phyloP scores from a whole-genome alignment of 345 rosid genomes.

The Eucalyptus melliodora region DNA sequence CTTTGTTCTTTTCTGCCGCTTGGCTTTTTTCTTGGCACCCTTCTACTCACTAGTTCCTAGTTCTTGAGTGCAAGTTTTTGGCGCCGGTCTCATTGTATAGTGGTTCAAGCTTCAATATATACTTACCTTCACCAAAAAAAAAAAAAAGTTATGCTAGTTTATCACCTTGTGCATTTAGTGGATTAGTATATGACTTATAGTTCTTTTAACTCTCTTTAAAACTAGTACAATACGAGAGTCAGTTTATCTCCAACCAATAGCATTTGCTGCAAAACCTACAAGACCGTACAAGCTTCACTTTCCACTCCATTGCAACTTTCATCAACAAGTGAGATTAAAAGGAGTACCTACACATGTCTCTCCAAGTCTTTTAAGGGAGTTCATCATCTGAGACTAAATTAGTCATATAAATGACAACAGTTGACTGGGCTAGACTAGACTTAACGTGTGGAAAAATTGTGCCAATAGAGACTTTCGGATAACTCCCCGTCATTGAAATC shows the following conservation, averaged over 20 bases:
- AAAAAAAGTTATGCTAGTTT: background rate
- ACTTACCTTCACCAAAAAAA: too few relatives aligned
- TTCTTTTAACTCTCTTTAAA: background rate
- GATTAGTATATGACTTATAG: background rate
- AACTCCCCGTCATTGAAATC: too few relatives aligned
- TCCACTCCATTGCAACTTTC: background rate
- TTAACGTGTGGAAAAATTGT: too few relatives aligned
- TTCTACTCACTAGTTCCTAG: too few relatives aligned
- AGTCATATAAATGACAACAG: too few relatives aligned
- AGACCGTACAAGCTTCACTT: background rate
- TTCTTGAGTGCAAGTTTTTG: too few relatives aligned
- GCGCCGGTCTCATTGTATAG: too few relatives aligned
- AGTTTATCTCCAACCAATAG: background rate
- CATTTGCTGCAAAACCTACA: background rate
- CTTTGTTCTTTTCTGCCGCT: too few relatives aligned
- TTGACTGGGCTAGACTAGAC: too few relatives aligned
- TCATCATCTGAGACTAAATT: background rate
- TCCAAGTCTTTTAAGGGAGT: background rate
- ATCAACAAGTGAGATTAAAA: background rate
- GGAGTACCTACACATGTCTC: background rate
- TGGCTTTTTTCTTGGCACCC: too few relatives aligned
- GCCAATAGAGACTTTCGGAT: too few relatives aligned
- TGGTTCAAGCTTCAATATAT: too few relatives aligned
- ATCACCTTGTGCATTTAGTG: background rate
- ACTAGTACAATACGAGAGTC: background rate